Evolutionary conservation across 148 eudicot genomes (phyloP), one percentile per base, ranked within the genome.

Genomic region (Rhododendron simsii): DNA sequence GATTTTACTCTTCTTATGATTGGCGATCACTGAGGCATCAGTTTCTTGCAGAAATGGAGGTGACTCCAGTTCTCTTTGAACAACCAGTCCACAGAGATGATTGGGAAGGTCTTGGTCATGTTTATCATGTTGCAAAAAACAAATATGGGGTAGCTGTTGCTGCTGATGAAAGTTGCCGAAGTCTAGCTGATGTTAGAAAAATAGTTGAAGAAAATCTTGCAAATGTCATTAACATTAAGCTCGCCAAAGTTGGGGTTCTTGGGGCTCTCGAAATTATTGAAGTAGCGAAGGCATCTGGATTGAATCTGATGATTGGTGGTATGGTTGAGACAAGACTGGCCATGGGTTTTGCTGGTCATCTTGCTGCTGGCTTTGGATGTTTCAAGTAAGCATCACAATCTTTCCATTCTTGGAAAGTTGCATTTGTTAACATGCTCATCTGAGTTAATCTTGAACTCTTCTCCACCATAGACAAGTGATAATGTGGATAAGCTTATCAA

Each of bases 271-370:
- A 91, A 78, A 89, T 95, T 57, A 92, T 94, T 82, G 98, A 94
- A 41, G 71, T 93, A 71, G 99, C 89, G 26, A 91, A 89, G 87
- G 86, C 81, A 48, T 93, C 99, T 26, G 94, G 95, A 30, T 82
- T 96, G 84, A 89, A 90, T 86, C 89, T 96, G 86, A 96, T 96
- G 99, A 95, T 96, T 85, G 99, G 99, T 80, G 99, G 99, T 69
- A 96, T 96, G 99, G 96, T 96, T 74, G 99, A 96, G 92, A 95
- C 99, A 47, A 91, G 99, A 89, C 89, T 96, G 85, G 96, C 98
- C 71, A 94, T 96, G 96, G 99, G 99, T 87, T 96, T 96, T 91
- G 94, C 99, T 84, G 98, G 96, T 85, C 94, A 96, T 65, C 96
- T 95, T 89, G 96, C 98, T 78, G 96, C 99, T 85, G 98, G 99